Base-by-base conservation (phyloP, 257 asterid species). In the Nemophila menziesii region DNA sequence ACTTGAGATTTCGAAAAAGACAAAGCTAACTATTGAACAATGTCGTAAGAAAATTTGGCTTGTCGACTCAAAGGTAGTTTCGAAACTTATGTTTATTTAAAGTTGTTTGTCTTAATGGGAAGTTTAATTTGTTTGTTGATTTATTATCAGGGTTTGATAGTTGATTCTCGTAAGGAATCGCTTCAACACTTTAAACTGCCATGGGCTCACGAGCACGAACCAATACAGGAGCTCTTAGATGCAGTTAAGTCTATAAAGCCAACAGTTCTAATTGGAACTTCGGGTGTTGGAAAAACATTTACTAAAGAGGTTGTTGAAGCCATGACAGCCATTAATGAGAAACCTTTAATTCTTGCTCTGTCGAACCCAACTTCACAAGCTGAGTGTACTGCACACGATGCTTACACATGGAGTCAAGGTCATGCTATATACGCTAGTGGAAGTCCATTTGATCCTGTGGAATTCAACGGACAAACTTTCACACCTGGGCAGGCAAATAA, bases 301-400 rank as follows among this genome's bases (percentile, higher is more conserved):
- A 79, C 94, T 3, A 71, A 77, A 71, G 93, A 79, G 52, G 73
- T 86, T 20, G 69, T 86, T 4, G 85, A 79, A 76, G 68, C 94
- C 61, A 86, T 86, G 96, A 72, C 94, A 22, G 68, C 96, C 57
- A 44, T 74, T 61, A 86, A 86, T 45, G 74, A 80, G 96, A 82
- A 68, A 82, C 94, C 96, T 62, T 54, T 82, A 39, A 77, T 86
- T 66, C 72, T 86, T 44, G 84, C 96, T 59, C 66, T 86, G 27
- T 86, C 96, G 10, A 86, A 86, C 54, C 96, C 96, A 46, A 86
- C 96, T 51, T 72, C 96, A 33, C 96, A 86, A 61, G 57, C 94
- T 4, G 96, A 86, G 63, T 86, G 96, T 46, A 86, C 96, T 22
- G 96, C 96, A 41, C 92, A 86, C 62, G 96, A 86, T 62, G 96